Evolutionary conservation across 1,284 basidiomycete species (phyloP), one percentile per base, ranked within the genome.

Genomic region (Sanghuangporus baumii): DNA sequence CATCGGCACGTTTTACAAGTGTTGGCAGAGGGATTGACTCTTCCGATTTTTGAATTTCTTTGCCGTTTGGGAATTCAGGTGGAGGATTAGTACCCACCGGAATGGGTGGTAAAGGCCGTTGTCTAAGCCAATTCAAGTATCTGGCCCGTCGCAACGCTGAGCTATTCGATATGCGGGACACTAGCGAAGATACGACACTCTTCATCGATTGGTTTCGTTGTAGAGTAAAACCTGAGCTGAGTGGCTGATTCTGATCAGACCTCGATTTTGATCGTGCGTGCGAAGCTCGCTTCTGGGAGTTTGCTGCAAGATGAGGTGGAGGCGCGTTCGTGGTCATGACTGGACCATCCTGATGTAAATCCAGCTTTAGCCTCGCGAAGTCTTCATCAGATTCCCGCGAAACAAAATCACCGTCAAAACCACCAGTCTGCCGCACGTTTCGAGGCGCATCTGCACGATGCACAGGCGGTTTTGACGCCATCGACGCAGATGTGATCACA

Each of bases 61-160:
- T 71, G 64, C 81, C 78, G 23, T 71, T 71, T 3, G 74, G 71
- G 50, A 81, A 66, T 31, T 40, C 34, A 5, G 61, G 57, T 18
- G 61, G 18, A 78, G 72, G 40, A 79, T 76, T 62, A 76, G 71
- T 37, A 4, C 81, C 77, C 14, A 82, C 75, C 16, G 72, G 73
- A 18, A 86, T 75, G 0, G 82, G 83, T 6, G 85, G 84, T 20
- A 86, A 71, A 5, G 83, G 82, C n/a, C 64, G 56, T 68, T 86
- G 85, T 60, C 71, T 78, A 66, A 76, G 73, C 77, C 79, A 78
- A 46, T 55, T 37, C 31, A 65, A 20, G 36, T 65, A 65, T 56
- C 59, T 65, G 8, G 59, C 56, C 34, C 60, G 36, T 38, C 34
- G 46, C 7, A 55, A 59, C 26, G 50, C 55, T 3, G 63, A 65